Evolutionary conservation across 345 rosid genomes (phyloP).

Genomic region (Mercurialis annua): DNA sequence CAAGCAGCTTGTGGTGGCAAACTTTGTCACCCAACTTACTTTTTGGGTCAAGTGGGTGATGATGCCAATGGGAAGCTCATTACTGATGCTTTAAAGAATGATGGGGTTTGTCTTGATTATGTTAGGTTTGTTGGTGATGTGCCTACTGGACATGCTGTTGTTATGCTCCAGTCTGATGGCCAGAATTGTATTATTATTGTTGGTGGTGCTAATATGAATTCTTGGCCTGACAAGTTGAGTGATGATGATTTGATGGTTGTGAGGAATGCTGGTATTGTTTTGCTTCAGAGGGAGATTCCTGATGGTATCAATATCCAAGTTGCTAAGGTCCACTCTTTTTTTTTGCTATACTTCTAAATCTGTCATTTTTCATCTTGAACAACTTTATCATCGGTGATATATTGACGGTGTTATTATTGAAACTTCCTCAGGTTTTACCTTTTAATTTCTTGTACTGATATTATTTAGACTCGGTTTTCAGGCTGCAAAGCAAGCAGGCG

Average conservation of each 20-base stretch:
- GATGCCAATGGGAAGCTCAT: constrained; percentile 81
- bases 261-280: constrained; percentile 75
- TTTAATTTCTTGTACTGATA: background rate
- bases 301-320: constrained; percentile 85
- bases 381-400: background rate
- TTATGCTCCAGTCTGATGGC: constrained; percentile 86
- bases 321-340: constrained; percentile 57
- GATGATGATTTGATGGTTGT: constrained; percentile 60
- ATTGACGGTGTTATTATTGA: background rate
- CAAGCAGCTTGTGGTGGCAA: constrained; percentile 90
- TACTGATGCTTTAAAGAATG: constrained; percentile 47
- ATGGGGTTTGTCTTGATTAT: constrained; percentile 64
- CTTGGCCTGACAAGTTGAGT: constrained; percentile 62
- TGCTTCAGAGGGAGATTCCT: constrained; percentile 93
- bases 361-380: background rate
- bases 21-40: constrained; percentile 71
- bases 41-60: constrained; percentile 73
- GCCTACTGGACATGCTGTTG: constrained; percentile 97
- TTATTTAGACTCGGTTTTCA: constrained; percentile 25
- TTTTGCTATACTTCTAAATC: background rate
- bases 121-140: constrained; percentile 39
- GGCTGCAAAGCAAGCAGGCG: constrained; percentile 84
- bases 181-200: constrained; percentile 91
- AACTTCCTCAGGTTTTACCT: background rate
- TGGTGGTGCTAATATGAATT: constrained; percentile 83